These are phyloP conservation scores for Laburnicola sp. DNA, from an alignment of 2,329 filamentous ascomycete species.

Conservation along the genomic window DNA sequence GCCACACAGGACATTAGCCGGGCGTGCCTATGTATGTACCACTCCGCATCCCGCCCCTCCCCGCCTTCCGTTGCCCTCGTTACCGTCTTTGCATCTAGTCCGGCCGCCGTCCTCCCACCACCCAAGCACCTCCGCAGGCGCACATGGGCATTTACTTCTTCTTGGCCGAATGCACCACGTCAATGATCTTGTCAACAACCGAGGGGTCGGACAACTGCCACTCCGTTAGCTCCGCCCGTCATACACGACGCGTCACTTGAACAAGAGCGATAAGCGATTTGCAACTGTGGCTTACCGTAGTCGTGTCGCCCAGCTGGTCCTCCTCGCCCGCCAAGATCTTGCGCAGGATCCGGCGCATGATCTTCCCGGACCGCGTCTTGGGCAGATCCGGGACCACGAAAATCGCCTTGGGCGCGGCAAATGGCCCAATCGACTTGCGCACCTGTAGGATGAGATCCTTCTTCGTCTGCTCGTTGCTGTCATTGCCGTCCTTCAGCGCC, in stretches of 20 bases:
- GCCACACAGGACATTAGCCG: not conserved
- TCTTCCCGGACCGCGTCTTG: conserved; percentile 97
- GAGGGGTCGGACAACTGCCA: conserved; percentile 80
- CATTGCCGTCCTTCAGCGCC: conserved; percentile 81
- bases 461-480: conserved; percentile 75
- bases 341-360: conserved; percentile 94
- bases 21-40: not conserved
- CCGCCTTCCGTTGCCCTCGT: not conserved
- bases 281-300: conserved; percentile 68
- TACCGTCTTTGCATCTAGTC: not conserved
- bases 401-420: conserved; percentile 92
- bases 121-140: conserved; percentile 1
- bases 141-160: conserved; percentile 24
- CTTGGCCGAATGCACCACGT: conserved; percentile 68
- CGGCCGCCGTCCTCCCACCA: conserved; percentile 4
- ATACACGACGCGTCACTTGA: conserved; percentile 35
- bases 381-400: conserved; percentile 90
- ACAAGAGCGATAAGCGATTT: conserved; percentile 4
- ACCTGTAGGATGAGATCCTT: conserved; percentile 96
- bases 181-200: conserved; percentile 88
- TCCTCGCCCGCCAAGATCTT: conserved; percentile 98
- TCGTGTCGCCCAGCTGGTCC: conserved; percentile 91
- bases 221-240: conserved; percentile 29
- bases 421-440: conserved; percentile 95
- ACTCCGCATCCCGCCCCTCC: not conserved